Percentiles rank a stretch among this genome's conserved stretches.
Evolutionary conservation across 2,329 filamentous ascomycete species (phyloP).

Genomic region (Fusarium coicis): DNA sequence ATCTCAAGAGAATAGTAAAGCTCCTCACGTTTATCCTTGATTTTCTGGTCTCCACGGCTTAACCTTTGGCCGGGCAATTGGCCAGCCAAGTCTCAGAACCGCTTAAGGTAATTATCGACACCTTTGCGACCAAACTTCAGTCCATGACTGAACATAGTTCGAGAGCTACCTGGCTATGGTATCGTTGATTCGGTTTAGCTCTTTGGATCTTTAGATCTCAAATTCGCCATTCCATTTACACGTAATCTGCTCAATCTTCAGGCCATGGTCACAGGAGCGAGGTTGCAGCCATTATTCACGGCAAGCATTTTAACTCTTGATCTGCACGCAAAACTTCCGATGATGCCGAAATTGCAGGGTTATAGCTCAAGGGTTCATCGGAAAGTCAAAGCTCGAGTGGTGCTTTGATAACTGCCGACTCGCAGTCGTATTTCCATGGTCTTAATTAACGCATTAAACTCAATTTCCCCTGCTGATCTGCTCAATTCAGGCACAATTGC

Average conservation of each 20-base stretch:
- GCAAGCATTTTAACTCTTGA: neutral
- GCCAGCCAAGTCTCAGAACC: neutral
- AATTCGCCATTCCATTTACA: rapidly evolving
- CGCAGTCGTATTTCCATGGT: neutral
- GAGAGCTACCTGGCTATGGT: neutral
- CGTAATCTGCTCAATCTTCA: neutral
- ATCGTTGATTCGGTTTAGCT: rapidly evolving
- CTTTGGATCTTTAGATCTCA: neutral
- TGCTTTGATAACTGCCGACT: neutral
- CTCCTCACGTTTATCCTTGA: no score
- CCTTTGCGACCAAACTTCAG: neutral
- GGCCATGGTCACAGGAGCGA: neutral
- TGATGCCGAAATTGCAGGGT: neutral
- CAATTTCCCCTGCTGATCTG: neutral
- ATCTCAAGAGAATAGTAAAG: neutral
- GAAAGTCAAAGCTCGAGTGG: neutral
- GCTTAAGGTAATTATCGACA: neutral
- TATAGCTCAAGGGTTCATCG: neutral
- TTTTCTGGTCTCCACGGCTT: no score
- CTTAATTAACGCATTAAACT: neutral
- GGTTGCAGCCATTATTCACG: neutral
- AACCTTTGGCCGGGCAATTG: neutral
- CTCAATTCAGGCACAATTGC: neutral
- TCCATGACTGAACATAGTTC: neutral
- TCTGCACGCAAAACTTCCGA: neutral